Conservation (phyloP, 2,329 filamentous ascomycete genomes). For the Monosporascus ibericus region DNA sequence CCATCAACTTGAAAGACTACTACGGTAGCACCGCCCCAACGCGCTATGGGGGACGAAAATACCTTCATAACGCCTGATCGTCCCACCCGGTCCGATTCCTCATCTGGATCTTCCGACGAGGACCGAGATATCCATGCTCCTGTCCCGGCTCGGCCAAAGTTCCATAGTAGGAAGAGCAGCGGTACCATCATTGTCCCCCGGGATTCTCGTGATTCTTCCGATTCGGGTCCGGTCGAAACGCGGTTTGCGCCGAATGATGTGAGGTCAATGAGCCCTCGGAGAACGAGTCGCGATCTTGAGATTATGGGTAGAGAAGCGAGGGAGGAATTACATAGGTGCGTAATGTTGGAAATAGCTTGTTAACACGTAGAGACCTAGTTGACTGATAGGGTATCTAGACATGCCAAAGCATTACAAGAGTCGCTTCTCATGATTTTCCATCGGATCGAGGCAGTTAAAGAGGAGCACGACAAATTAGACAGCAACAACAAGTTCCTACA, state of each 20-base stretch:
- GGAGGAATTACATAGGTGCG: constrained; percentile 52
- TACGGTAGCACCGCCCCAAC: not conserved
- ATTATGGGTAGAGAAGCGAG: constrained; percentile 78
- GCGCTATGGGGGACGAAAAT: constrained; percentile 16
- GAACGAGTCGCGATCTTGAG: constrained; percentile 87
- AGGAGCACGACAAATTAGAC: constrained; percentile 94
- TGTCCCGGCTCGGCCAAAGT: constrained; percentile 54
- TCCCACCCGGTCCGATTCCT: constrained; percentile 23
- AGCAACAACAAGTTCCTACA: constrained; percentile 96
- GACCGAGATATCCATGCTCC: constrained; percentile 41
- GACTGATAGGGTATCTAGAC: constrained; percentile 43
- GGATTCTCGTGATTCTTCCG: constrained; percentile 68
- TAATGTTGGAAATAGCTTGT: too few relatives aligned
- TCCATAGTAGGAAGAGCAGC: constrained; percentile 71
- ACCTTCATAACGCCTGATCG: constrained; percentile 17
- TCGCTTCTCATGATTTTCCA: constrained; percentile 86
- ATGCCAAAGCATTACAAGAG: constrained; percentile 82
- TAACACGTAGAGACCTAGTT: not conserved
- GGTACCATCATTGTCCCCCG: constrained; percentile 77
- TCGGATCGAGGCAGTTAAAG: constrained; percentile 87
- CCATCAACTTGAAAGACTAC: not conserved
- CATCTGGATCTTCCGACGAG: constrained; percentile 22
- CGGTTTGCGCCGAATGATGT: constrained; percentile 83
- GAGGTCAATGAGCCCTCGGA: constrained; percentile 85
- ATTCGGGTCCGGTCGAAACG: constrained; percentile 66